Percentiles rank a stretch among this genome's conserved stretches.
These are phyloP conservation scores for Cyclostephanos tholiformis DNA, from an alignment of 108 stramenopile genomes.

Conservation along the genomic window DNA sequence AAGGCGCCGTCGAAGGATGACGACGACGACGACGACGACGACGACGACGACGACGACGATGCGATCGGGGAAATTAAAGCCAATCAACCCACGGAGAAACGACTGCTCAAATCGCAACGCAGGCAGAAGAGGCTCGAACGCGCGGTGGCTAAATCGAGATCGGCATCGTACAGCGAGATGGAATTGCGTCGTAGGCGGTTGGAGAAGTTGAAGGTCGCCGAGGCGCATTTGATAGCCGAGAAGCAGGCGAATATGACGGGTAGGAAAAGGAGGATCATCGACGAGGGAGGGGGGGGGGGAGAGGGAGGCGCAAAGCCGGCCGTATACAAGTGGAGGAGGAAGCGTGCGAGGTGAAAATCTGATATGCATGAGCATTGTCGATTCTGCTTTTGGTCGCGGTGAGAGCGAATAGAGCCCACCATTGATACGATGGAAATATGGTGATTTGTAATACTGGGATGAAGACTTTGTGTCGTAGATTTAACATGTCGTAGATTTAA, in stretches of 20 bases:
- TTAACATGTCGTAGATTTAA: too few species aligned
- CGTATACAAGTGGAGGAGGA: slow-evolving; percentile 81
- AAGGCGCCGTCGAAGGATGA: slow-evolving; percentile 26
- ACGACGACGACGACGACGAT: slow-evolving; percentile 50
- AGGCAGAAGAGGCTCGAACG: slow-evolving; percentile 48
- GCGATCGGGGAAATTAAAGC: background rate
- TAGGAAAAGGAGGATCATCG: slow-evolving; percentile 54
- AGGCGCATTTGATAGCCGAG: slow-evolving; percentile 82
- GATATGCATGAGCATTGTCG: too few species aligned
- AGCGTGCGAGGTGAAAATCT: slow-evolving; percentile 52
- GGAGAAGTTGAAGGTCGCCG: slow-evolving; percentile 64
- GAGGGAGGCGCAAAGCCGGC: slow-evolving; percentile 70
- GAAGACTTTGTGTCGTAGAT: too few species aligned
- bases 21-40: slow-evolving; percentile 35
- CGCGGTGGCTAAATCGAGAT: slow-evolving; percentile 65
- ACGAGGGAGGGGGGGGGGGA: slow-evolving; percentile 35
- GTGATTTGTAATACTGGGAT: too few species aligned
- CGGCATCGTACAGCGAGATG: slow-evolving; percentile 84
- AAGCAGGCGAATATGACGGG: slow-evolving; percentile 85
- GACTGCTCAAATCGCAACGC: slow-evolving; percentile 46
- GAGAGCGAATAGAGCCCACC: too few species aligned
- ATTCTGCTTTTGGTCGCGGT: too few species aligned
- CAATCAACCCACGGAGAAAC: slow-evolving; percentile 34
- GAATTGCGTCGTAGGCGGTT: slow-evolving; percentile 68
- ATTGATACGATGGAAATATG: too few species aligned